Conservation (phyloP, 1,139 yeast genomes). For the Nakaseomyces kungkrabaensis region DNA sequence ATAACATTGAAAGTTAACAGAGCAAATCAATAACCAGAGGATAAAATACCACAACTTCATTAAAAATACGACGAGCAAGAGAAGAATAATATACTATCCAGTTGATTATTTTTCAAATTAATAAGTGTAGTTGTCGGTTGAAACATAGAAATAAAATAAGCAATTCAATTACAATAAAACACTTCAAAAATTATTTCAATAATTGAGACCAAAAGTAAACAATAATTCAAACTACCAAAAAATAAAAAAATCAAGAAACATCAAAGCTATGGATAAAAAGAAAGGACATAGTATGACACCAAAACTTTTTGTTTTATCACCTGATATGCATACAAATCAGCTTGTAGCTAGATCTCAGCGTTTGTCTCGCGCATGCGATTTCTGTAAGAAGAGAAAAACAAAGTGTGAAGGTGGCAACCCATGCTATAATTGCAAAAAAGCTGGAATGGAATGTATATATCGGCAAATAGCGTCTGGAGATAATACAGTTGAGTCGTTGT, state of each 20-base stretch:
- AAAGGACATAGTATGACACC: conserved; percentile 8
- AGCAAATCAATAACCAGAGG: too few relatives aligned
- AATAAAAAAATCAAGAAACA: not conserved
- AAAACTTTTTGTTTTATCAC: conserved; percentile 19
- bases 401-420: conserved; percentile 85
- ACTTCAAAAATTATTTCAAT: too few relatives aligned
- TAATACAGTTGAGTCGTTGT: not conserved
- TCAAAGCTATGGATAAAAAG: not conserved
- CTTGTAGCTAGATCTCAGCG: conserved; percentile 45
- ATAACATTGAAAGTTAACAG: not conserved
- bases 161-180: too few relatives aligned
- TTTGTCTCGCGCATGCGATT: conserved; percentile 79
- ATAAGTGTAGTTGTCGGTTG: too few relatives aligned
- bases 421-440: conserved; percentile 78
- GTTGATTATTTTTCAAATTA: too few relatives aligned
- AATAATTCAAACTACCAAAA: too few relatives aligned
- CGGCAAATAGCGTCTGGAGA: conserved; percentile 38
- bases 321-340: conserved; percentile 19
- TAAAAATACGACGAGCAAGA: too few relatives aligned
- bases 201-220: too few relatives aligned
- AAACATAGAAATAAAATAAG: too few relatives aligned
- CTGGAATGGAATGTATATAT: conserved; percentile 56
- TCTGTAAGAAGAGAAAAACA: conserved; percentile 68
- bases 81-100: too few relatives aligned
- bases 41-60: too few relatives aligned